These are phyloP conservation scores for Plectosphaerella cucumerina DNA, from an alignment of 2,329 filamentous ascomycete genomes.

Conservation along the genomic window DNA sequence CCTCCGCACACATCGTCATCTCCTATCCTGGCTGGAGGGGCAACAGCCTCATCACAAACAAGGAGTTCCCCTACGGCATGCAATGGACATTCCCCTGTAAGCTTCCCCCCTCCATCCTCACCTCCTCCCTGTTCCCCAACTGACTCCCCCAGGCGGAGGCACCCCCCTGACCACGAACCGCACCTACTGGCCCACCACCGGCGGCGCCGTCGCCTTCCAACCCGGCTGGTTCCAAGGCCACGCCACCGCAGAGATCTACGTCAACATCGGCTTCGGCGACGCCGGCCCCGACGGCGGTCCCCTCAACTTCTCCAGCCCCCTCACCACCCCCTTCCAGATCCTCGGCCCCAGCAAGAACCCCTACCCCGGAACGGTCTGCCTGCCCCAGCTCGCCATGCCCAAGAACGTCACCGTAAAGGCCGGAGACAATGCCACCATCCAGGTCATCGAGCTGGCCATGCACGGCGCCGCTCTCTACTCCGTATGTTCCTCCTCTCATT, in stretches of 20 bases:
- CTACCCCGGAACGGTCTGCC: slow-evolving; percentile 85
- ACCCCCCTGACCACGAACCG: slow-evolving; percentile 73
- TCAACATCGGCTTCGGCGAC: slow-evolving; percentile 85
- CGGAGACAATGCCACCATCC: slow-evolving; percentile 89
- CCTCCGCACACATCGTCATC: slow-evolving; percentile 73
- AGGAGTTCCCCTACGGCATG: slow-evolving; percentile 81
- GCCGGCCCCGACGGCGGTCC: slow-evolving; percentile 62
- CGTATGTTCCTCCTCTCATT: slow-evolving; percentile 43
- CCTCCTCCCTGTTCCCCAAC: slow-evolving; percentile 9
- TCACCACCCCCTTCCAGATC: slow-evolving; percentile 79
- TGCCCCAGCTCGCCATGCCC: slow-evolving; percentile 85
- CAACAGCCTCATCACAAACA: slow-evolving; percentile 78
- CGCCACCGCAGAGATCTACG: slow-evolving; percentile 73
- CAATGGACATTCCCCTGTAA: slow-evolving; percentile 94
- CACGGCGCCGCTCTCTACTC: slow-evolving; percentile 83
- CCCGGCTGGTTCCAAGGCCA: slow-evolving; percentile 97
- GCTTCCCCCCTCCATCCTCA: slow-evolving; percentile 23
- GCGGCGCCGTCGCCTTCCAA: slow-evolving; percentile 85
- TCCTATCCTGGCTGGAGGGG: slow-evolving; percentile 85
- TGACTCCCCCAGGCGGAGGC: slow-evolving; percentile 66
- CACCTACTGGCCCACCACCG: slow-evolving; percentile 84
- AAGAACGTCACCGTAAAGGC: slow-evolving; percentile 63
- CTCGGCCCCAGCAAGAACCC: slow-evolving; percentile 74
- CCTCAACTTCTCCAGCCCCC: slow-evolving; percentile 79
- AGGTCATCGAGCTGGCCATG: slow-evolving; percentile 76